Evolutionary conservation across 176 grass and related monocot genomes (phyloP).

Genomic region (Hordeum marinum): DNA sequence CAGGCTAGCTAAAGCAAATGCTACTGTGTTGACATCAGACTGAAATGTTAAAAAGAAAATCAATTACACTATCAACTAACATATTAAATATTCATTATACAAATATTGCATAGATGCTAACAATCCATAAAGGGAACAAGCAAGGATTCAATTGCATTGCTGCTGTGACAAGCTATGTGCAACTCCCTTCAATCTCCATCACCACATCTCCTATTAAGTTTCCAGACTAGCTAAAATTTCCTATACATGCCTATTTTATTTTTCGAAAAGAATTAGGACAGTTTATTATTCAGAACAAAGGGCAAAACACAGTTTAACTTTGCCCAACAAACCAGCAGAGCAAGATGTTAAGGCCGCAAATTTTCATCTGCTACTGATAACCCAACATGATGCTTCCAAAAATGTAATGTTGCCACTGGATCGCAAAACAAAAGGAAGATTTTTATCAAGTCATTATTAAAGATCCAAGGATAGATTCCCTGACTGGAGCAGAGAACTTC

Average conservation of each 20-base stretch:
- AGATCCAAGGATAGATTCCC: not conserved
- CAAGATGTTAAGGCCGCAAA: not conserved
- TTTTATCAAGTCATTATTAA: not conserved
- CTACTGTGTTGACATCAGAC: conserved; percentile 83
- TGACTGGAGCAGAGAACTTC: not conserved
- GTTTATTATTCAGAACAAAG: not conserved
- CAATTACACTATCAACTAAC: not conserved
- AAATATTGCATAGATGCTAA: conserved; percentile 12
- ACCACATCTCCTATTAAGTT: not conserved
- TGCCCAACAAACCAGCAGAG: not conserved
- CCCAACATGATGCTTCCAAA: not conserved
- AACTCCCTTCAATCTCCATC: not conserved
- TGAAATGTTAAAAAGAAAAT: conserved; percentile 19
- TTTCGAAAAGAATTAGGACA: not conserved
- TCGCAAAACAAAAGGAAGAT: not conserved
- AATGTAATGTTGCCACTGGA: not conserved
- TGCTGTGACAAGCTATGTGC: not conserved
- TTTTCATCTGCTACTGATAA: not conserved
- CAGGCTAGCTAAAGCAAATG: conserved; percentile 36
- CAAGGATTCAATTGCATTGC: not conserved
- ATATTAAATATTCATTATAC: not conserved
- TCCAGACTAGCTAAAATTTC: not conserved
- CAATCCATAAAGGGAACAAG: not conserved
- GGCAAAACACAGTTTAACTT: not conserved
- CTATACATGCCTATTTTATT: conserved; percentile 1